Evolutionary conservation across 2,329 filamentous ascomycete genomes (phyloP), one percentile per base, ranked within the genome.

Genomic region (Daldinia eschscholtzii): DNA sequence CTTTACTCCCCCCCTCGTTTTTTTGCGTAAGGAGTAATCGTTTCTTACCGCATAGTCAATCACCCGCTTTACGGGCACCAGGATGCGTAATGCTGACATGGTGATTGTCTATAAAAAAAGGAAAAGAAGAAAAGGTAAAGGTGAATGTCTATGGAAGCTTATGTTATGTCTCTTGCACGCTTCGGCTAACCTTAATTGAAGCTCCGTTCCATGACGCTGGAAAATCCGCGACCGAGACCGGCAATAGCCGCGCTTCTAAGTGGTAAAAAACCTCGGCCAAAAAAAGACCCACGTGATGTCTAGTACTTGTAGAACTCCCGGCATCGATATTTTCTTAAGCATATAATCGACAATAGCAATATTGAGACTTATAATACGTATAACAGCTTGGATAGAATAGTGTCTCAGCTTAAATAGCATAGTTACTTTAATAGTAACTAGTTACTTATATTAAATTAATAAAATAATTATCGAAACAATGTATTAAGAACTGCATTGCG

Each of bases 31-130:
- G n/a, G n/a, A n/a, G n/a, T n/a, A 35, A 35, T 70, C 63, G 65
- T 42, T 65, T 83, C 89, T 79, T 83, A 93, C 92, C 75, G 92
- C 91, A 87, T 93, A 94, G 87, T 94, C 92, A 84, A 94, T 93
- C 57, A 94, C 92, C 88, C 92, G 85, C 85, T 94, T 94, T 55
- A 94, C 84, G 81, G 92, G 92, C 3, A 94, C 92, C 70, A 94
- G 86, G 81, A 94, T 94, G 80, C 91, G 86, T 75, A 93, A 82
- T 63, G 87, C 84, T 76, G 88, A 89, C 88, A 90, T 90, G 58
- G 56, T 65, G 46, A 52, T 57, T 62, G 59, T 59, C 39, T 59
- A 50, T 48, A 50, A 46, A 48, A 46, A n/a, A 42, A 30, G 44
- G 50, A 52, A 37, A 35, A 4, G 9, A n/a, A 48, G n/a, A 46